Base-by-base conservation (phyloP, 306 rosid genomes). In the Coriaria nepalensis region DNA sequence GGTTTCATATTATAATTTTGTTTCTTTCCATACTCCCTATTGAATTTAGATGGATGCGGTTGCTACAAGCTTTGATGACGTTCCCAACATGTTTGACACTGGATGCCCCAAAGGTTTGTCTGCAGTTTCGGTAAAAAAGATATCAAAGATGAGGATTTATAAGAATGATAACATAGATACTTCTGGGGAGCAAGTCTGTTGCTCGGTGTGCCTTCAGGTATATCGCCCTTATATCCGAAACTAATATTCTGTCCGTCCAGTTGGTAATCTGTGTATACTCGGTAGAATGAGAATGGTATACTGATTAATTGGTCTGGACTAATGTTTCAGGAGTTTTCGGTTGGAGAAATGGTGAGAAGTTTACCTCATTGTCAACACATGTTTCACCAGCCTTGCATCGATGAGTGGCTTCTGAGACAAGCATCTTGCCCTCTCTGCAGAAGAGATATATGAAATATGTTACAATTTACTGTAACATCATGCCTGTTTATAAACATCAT, bases 161-260 rank as follows among this genome's bases (percentile, higher is more conserved):
- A 35, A 61, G 13, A 84, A 79, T 63, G 71, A 79, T 48, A 75
- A 76, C 15, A 15, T 63, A 14, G 98, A 90, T 61, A 93, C 79
- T 55, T 81, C 84, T 9, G 98, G 92, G 9, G 62, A 56, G 37
- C 35, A 67, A 71, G 92, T 77, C 59, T 79, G 82, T 9, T 92
- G 98, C 56, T 92, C 96, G 15, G 98, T 92, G 47, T 92, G 98
- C 73, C 93, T 85, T 62, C 98, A 92, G 97, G 97, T 88, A n/a
- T n/a, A n/a, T n/a, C n/a, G n/a, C n/a, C n/a, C n/a, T n/a, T n/a
- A n/a, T n/a, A n/a, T n/a, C n/a, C n/a, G n/a, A n/a, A n/a, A n/a
- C n/a, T n/a, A n/a, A n/a, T n/a, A n/a, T n/a, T n/a, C n/a, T n/a
- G n/a, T n/a, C n/a, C n/a, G n/a, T n/a, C n/a, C n/a, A n/a, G n/a